Conservation (phyloP, 306 rosid species). For the Corylus avellana region DNA sequence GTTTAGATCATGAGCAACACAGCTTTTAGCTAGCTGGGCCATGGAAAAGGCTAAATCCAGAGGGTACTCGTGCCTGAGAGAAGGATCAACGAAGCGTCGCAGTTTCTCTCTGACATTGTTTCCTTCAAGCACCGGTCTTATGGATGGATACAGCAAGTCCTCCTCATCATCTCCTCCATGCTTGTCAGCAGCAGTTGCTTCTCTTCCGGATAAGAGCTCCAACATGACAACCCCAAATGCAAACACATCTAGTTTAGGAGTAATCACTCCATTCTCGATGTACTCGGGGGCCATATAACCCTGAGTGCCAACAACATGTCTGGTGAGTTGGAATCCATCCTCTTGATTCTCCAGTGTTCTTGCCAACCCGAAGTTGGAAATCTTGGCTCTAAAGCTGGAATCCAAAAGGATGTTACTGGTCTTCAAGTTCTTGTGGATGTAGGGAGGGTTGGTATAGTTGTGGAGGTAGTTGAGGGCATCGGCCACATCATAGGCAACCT, state of each 20-base stretch:
- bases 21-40: conserved; percentile 59
- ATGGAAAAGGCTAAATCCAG: conserved; percentile 67
- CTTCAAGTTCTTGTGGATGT: conserved; percentile 65
- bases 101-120: conserved; percentile 58
- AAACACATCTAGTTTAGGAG: conserved; percentile 71
- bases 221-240: conserved; percentile 68
- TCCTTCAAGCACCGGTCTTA: conserved; percentile 51
- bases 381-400: conserved; percentile 53
- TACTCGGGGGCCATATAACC: conserved; percentile 86
- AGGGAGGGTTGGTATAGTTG: conserved; percentile 56
- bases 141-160: conserved; percentile 26
- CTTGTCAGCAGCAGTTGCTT: conserved; percentile 33
- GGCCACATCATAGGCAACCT: conserved; percentile 65
- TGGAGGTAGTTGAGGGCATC: conserved; percentile 76
- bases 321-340: conserved; percentile 52
- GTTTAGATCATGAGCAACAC: conserved; percentile 53
- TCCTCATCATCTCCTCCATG: conserved; percentile 19
- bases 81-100: conserved; percentile 57
- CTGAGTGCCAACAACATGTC: conserved; percentile 78
- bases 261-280: conserved; percentile 61
- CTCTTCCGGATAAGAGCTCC: conserved; percentile 72
- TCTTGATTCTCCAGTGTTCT: conserved; percentile 42
- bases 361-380: conserved; percentile 67
- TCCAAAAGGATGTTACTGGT: conserved; percentile 66
- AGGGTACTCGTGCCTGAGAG: conserved; percentile 47